These are phyloP conservation scores for Fusarium chlamydosporum DNA, from an alignment of 2,329 filamentous ascomycete species.

Conservation along the genomic window DNA sequence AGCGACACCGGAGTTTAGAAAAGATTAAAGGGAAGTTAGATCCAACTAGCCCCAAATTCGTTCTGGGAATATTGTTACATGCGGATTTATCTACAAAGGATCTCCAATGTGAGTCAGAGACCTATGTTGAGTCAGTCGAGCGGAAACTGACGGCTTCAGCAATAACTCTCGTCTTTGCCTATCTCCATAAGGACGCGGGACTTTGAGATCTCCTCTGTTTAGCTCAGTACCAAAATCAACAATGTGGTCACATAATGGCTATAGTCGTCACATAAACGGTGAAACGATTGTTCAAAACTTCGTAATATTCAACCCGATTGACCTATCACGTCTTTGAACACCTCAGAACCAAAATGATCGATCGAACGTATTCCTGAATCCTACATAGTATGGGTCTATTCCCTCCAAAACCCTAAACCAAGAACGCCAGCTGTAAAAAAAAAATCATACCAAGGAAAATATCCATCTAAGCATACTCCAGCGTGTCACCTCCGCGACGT, in stretches of 20 bases:
- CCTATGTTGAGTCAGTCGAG: constrained; percentile 1
- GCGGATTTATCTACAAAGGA: not conserved
- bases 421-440: constrained; percentile 38
- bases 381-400: constrained; percentile 40
- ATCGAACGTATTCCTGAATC: constrained; percentile 18
- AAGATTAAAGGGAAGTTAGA: too few relatives aligned
- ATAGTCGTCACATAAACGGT: not conserved
- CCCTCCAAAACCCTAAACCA: constrained; percentile 14
- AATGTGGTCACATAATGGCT: not conserved
- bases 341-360: constrained; percentile 4
- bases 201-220: not conserved
- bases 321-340: not conserved
- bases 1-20: not conserved
- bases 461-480: constrained; percentile 49
- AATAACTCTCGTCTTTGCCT: not conserved
- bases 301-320: constrained; percentile 18
- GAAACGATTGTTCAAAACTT: not conserved
- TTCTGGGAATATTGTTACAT: not conserved
- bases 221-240: not conserved
- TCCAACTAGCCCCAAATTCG: not conserved
- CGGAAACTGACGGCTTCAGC: not conserved
- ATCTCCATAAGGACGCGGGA: constrained; percentile 2
- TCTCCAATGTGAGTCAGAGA: not conserved
- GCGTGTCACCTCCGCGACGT: constrained; percentile 54
- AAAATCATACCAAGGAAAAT: constrained; percentile 22